Evolutionary conservation across 192 early-diverging fungal genomes (phyloP), one percentile per base, ranked within the genome.

Genomic region (Gamsiella multidivaricata): DNA sequence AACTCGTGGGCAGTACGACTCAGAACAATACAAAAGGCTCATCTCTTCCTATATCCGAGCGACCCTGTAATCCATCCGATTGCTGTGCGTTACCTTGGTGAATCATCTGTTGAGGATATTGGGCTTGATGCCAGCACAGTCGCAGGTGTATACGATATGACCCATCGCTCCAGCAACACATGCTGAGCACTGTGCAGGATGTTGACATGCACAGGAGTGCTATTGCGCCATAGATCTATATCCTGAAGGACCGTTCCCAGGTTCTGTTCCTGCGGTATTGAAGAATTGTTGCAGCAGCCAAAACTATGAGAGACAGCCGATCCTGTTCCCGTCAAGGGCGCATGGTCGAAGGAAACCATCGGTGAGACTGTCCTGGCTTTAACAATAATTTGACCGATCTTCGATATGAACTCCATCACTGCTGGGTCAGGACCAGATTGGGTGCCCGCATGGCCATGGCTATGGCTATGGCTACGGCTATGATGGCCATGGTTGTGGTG

Each of bases 371-470:
- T 76, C 45, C 73, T 41, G 12, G 73, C 73, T 42, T 76, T 76
- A 34, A 68, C 43, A 37, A 76, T 68, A 17, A 76, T 76, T 36
- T 76, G 73, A 7, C 73, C 73, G 56, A 76, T 76, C 36, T 76
- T 76, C 49, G 73, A 68, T 45, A 76, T 61, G 37, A 76, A 76
- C 59, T 76, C 73, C 73, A 76, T 76, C 18, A 76, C 73, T 14
- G 39, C 73, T 28, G 73, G 58, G 47, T 76, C 73, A 4, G 73
- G 73, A n/a, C 65, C 49, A 52, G 23, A 36, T 25, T 34, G 42
- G 28, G 6, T 23, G 32, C 14, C 18, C n/a, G 26, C 25, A 32
- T 53, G 49, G 4, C 33, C 12, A 15, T 39, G 55, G 25, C 34
- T 51, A 6, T 59, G 57, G 20, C 4, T 54, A 22, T 42, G 54